A percentile compares a stretch with the other conserved stretches of the same genome.
These are phyloP conservation scores for Curvularia verruculosa DNA, from an alignment of 2,329 filamentous ascomycete species.

Conservation along the genomic window DNA sequence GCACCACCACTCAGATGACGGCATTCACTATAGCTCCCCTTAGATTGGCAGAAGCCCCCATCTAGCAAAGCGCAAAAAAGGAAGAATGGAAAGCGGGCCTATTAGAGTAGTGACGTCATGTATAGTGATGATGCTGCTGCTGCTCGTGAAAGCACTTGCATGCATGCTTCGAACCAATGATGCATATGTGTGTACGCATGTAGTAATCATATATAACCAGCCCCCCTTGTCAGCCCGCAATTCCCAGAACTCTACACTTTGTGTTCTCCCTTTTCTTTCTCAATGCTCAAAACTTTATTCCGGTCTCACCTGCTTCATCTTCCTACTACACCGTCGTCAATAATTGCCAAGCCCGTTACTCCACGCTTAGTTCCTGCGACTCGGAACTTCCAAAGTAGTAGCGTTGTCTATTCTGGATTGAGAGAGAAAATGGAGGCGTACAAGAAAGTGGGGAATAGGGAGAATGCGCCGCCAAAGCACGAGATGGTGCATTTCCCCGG, in stretches of 20 bases:
- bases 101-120: constrained; percentile 25
- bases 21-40: too few relatives aligned
- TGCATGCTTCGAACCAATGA: not conserved
- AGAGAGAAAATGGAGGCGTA: constrained; percentile 27
- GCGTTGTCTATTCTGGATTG: not conserved
- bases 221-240: not conserved
- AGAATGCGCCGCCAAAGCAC: constrained; percentile 39
- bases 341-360: not conserved
- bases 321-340: constrained; percentile 7
- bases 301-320: constrained; percentile 13
- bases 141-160: not conserved
- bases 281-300: constrained; percentile 34
- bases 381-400: not conserved
- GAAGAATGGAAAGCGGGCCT: not conserved
- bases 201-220: not conserved
- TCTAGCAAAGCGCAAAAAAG: constrained; percentile 5
- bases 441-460: constrained; percentile 37
- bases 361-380: not conserved
- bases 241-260: not conserved
- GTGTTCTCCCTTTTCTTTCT: constrained; percentile 1
- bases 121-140: not conserved
- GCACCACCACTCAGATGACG: not conserved
- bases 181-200: not conserved
- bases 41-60: not conserved
- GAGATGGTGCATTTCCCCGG: constrained; percentile 67